Conservation (phyloP, 2,329 filamentous ascomycete species). For the Cladobotryum protrusum region DNA sequence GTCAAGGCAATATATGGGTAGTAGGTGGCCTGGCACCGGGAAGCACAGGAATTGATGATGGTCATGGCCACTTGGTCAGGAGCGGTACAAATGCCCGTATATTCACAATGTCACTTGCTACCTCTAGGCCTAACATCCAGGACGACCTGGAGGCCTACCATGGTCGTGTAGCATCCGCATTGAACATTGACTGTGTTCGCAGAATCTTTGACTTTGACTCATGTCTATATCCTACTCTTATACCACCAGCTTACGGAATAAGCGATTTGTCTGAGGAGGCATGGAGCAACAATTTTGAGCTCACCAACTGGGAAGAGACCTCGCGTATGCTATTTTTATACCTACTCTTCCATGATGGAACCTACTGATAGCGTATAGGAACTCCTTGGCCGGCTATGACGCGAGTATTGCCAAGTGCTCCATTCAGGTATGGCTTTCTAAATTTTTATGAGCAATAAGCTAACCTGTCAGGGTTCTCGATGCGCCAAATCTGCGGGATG, state of each 20-base stretch:
- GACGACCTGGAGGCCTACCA: slow-evolving; percentile 65
- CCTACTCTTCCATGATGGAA: not conserved
- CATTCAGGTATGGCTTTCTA: slow-evolving; percentile 60
- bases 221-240: slow-evolving; percentile 6
- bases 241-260: not conserved
- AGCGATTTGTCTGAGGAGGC: not conserved
- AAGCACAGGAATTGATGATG: slow-evolving; percentile 51
- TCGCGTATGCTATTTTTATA: not conserved
- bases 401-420: slow-evolving; percentile 57
- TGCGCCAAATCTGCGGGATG: slow-evolving; percentile 81
- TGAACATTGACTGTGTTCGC: slow-evolving; percentile 67
- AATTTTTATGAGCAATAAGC: slow-evolving; percentile 7
- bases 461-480: slow-evolving; percentile 64
- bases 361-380: slow-evolving; percentile 14
- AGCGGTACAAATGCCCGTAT: slow-evolving; percentile 67
- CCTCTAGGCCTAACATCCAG: slow-evolving; percentile 35
- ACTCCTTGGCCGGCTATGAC: slow-evolving; percentile 12
- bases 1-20: slow-evolving; percentile 67
- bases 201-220: slow-evolving; percentile 56
- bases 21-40: slow-evolving; percentile 64
- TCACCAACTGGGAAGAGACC: slow-evolving; percentile 14
- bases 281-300: slow-evolving; percentile 13
- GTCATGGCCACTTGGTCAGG: slow-evolving; percentile 56
- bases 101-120: slow-evolving; percentile 47
- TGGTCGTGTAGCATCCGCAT: slow-evolving; percentile 68